Evolutionary conservation across 1,139 yeast genomes (phyloP).

Genomic region (Hyphopichia fennica): DNA sequence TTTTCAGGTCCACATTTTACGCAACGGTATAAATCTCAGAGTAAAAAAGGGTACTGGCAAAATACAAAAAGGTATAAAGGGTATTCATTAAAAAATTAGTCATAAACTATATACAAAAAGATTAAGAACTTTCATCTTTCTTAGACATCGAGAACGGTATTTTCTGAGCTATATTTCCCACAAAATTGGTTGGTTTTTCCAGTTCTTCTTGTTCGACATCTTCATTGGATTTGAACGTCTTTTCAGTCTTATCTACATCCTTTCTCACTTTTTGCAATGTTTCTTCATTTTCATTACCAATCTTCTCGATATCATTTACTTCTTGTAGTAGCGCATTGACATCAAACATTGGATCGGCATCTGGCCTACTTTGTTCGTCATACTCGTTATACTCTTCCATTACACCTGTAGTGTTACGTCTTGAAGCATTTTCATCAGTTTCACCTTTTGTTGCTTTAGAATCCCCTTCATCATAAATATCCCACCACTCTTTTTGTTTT

Average conservation of each 20-base stretch:
- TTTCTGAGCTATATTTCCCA: constrained; percentile 3
- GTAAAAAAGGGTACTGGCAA: neutral
- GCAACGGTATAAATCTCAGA: neutral
- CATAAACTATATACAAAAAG: neutral
- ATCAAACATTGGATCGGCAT: constrained; percentile 38
- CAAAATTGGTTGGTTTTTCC: neutral
- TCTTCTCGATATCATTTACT: constrained; percentile 42
- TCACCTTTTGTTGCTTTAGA: neutral
- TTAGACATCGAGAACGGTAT: neutral
- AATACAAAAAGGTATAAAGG: neutral
- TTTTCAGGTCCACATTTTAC: neutral
- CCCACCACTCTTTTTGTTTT: constrained; percentile 89
- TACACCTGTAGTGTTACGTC: constrained; percentile 1
- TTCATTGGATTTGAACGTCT: constrained; percentile 16
- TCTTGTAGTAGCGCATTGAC: constrained; percentile 47
- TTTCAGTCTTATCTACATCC: constrained; percentile 12
- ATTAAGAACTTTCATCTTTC: neutral
- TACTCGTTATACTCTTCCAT: constrained; percentile 10
- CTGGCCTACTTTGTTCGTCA: constrained; percentile 12
- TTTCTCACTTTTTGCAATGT: constrained; percentile 15
- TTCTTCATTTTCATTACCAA: constrained; percentile 19
- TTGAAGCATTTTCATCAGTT: neutral
- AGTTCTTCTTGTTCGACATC: constrained; percentile 19
- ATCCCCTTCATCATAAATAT: constrained; percentile 15
- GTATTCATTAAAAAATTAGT: neutral